Evolutionary conservation across 1,284 basidiomycete species (phyloP).

Genomic region (Malassezia globosa): DNA sequence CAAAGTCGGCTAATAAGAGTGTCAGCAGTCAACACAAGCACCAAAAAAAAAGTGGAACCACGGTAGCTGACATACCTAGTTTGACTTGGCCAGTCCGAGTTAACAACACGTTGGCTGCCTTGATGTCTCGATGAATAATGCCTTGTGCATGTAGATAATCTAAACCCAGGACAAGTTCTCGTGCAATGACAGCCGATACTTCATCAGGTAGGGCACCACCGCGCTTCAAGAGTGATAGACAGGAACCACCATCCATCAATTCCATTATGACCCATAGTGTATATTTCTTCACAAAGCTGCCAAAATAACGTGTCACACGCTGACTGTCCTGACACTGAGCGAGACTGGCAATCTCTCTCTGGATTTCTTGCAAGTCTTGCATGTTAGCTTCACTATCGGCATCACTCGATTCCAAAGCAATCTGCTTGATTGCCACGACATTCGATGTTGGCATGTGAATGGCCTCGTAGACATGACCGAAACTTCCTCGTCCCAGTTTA

Average conservation of each 20-base stretch:
- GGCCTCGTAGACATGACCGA: conserved; percentile 84
- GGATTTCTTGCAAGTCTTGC: conserved; percentile 54
- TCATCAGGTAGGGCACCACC: conserved; percentile 70
- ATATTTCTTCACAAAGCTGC: conserved; percentile 88
- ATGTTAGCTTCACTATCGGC: neutral
- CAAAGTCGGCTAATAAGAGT: conserved; percentile 70
- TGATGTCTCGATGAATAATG: conserved; percentile 97
- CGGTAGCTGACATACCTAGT: conserved; percentile 52
- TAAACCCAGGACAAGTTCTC: conserved; percentile 82
- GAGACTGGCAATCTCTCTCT: conserved; percentile 89
- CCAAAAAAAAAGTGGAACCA: too few relatives aligned
- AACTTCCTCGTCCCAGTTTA: conserved; percentile 92
- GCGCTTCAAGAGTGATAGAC: conserved; percentile 83
- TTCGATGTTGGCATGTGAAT: conserved; percentile 85
- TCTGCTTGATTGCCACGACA: conserved; percentile 95
- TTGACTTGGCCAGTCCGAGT: conserved; percentile 85
- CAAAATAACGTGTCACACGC: conserved; percentile 90
- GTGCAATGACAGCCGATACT: conserved; percentile 85
- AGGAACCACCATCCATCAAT: conserved; percentile 94
- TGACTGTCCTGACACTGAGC: conserved; percentile 81
- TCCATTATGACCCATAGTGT: conserved; percentile 99
- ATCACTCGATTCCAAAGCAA: conserved; percentile 50
- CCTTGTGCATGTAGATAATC: conserved; percentile 87
- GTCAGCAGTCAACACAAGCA: too few relatives aligned
- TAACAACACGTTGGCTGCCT: conserved; percentile 88